phyloP scores from a whole-genome alignment of 495 filamentous ascomycete species.

The Halenospora varia region DNA sequence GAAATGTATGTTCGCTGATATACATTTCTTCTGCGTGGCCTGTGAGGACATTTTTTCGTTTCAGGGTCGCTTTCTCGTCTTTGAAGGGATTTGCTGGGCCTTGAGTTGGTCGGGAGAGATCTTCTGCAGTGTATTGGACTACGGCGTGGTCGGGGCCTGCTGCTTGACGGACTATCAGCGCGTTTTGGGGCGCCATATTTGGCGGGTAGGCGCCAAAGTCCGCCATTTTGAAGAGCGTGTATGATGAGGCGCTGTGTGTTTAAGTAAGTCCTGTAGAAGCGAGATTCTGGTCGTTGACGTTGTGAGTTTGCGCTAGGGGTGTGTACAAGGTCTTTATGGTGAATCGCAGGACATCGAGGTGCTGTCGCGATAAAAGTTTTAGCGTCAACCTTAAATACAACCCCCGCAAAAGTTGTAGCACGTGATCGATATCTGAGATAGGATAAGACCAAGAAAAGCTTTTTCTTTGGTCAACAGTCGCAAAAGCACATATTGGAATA shows the following conservation, averaged over 20 bases:
- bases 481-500: too few species aligned
- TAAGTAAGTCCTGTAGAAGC: not conserved
- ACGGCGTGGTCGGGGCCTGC: slow-evolving; percentile 48
- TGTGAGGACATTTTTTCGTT: slow-evolving; percentile 88
- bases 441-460: too few species aligned
- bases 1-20: slow-evolving; percentile 86
- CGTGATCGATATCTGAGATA: too few species aligned
- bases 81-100: slow-evolving; percentile 83
- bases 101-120: slow-evolving; percentile 62
- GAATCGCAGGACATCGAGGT: not conserved
- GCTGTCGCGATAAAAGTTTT: not conserved
- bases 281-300: not conserved
- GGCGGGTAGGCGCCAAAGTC: slow-evolving; percentile 53
- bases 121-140: slow-evolving; percentile 61
- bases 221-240: slow-evolving; percentile 41
- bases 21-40: slow-evolving; percentile 83
- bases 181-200: slow-evolving; percentile 52
- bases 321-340: not conserved
- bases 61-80: slow-evolving; percentile 54
- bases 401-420: not conserved
- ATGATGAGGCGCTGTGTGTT: slow-evolving; percentile 2
- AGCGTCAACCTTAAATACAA: slow-evolving; percentile 10
- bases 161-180: slow-evolving; percentile 47
- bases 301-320: not conserved
- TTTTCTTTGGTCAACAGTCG: too few species aligned